Evolutionary conservation across 331 rosid species (phyloP).

Genomic region (Acacia pycnantha): DNA sequence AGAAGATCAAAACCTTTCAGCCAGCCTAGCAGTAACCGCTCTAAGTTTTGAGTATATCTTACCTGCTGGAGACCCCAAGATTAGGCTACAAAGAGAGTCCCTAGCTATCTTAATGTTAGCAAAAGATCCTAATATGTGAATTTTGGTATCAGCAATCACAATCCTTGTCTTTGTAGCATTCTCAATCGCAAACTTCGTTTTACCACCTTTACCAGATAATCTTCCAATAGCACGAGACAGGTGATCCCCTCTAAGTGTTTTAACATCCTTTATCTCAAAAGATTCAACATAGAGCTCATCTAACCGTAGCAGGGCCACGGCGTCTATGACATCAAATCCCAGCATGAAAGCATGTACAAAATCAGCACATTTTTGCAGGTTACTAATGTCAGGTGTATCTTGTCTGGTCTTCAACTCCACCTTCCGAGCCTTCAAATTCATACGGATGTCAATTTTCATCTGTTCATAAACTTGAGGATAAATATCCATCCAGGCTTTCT

Average conservation of each 20-base stretch:
- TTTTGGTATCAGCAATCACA: conserved; percentile 83
- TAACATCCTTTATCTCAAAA: conserved; percentile 89
- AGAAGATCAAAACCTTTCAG: conserved; percentile 67
- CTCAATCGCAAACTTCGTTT: conserved; percentile 82
- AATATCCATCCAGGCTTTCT: conserved; percentile 84
- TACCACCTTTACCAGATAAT: conserved; percentile 85
- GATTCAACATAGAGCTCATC: conserved; percentile 89
- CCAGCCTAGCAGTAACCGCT: conserved; percentile 75
- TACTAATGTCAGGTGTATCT: conserved; percentile 81
- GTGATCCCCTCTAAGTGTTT: conserved; percentile 78
- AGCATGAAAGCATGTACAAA: conserved; percentile 89
- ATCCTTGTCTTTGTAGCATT: conserved; percentile 81
- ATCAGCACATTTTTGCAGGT: conserved; percentile 83
- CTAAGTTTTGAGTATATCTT: conserved; percentile 81
- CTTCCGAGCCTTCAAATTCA: conserved; percentile 81
- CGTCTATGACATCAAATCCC: conserved; percentile 84
- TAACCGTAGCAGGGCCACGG: conserved; percentile 72
- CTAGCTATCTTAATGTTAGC: conserved; percentile 78
- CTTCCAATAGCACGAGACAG: conserved; percentile 90
- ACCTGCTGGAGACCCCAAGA: conserved; percentile 86
- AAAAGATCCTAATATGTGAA: conserved; percentile 84
- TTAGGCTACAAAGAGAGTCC: conserved; percentile 81
- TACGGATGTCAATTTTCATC: conserved; percentile 83
- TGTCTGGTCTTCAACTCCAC: conserved; percentile 74
- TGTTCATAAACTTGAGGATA: conserved; percentile 75